Base-by-base conservation (phyloP, 495 filamentous ascomycete species). In the Choiromyces venosus region DNA sequence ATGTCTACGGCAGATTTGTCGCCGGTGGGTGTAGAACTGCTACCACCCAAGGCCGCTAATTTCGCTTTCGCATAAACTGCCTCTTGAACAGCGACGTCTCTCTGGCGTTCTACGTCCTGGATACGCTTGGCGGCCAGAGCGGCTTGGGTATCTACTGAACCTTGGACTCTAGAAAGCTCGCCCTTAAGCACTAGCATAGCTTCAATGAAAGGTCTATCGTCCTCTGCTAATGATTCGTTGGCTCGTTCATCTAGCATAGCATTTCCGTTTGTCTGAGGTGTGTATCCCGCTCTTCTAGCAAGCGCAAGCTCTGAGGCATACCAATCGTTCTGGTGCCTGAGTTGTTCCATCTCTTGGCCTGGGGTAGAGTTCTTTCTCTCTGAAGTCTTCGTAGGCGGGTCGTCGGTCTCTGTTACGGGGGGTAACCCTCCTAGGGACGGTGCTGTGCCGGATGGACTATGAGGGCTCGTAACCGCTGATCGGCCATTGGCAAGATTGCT, bases 1-100 rank as follows among this genome's bases (percentile, higher is more conserved):
- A 77, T 79, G 37, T 81, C 79, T 61, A 61, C 25, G 18, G 77
- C 74, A 2, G 69, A 72, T 37, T 67, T 74, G 29, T 78, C 79
- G 14, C 79, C 78, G 1, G 73, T 67, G 16, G 73, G 71, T 21
- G 79, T 64, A 25, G 79, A 67, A 19, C 66, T 37, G 44, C 65
- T 73, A 37, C 79, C 79, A 40, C 79, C 79, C 14, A 81, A 64
- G 33, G 93, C 93, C 52, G 93, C 95, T 25, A 97, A 85, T 79
- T 93, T 96, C 9, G 96, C 92, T 79, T 96, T 96, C 35, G 93
- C 93, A 84, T 97, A 98, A 1, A 93, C 91, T 0, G 96, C 95
- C 82, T 98, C 96, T 74, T 88, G 90, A 56, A 99, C 87, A 25
- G 95, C 95, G 29, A 91, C 89, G 83, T 99, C 96, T 67, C 96